These are phyloP conservation scores for Actinomucor elegans DNA, from an alignment of 371 early-diverging fungal genomes.

Conservation along the genomic window DNA sequence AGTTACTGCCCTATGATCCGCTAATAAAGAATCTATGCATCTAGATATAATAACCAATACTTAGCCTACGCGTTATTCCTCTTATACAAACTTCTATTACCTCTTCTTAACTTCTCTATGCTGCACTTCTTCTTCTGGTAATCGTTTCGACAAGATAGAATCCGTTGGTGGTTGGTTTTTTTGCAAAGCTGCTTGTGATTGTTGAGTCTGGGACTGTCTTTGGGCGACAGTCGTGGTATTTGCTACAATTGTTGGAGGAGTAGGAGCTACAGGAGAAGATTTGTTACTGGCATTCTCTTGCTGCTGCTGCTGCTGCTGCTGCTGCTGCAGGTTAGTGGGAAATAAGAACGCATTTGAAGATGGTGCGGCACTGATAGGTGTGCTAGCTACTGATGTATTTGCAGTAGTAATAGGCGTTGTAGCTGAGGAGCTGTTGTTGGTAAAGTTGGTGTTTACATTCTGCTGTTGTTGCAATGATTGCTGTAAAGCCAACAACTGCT, in stretches of 20 bases:
- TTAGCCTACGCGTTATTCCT: not conserved
- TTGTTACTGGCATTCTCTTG: not conserved
- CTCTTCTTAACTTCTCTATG: conserved; percentile 43
- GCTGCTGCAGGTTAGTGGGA: not conserved
- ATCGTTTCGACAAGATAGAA: conserved; percentile 39
- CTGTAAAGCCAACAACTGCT: conserved; percentile 33
- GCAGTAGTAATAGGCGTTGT: not conserved
- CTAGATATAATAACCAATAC: conserved; percentile 1
- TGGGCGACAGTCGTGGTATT: too few species aligned
- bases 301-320: conserved; percentile 6
- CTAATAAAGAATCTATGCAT: conserved; percentile 36
- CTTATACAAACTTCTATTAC: conserved; percentile 19
- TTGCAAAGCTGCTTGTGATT: not conserved
- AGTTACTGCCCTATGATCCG: conserved; percentile 53
- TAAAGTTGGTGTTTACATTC: not conserved
- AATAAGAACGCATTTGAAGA: conserved; percentile 1
- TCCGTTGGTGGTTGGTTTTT: conserved; percentile 16
- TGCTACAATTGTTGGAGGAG: too few species aligned
- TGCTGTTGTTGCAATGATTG: conserved; percentile 21
- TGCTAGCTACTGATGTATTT: not conserved
- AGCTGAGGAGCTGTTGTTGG: not conserved
- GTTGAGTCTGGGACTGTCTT: not conserved
- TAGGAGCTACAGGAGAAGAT: conserved; percentile 3
- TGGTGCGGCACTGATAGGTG: not conserved
- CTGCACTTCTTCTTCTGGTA: conserved; percentile 51